Evolutionary conservation across 352 stramenopile species (phyloP).

Genomic region (Thalassiosira ordinaria): DNA sequence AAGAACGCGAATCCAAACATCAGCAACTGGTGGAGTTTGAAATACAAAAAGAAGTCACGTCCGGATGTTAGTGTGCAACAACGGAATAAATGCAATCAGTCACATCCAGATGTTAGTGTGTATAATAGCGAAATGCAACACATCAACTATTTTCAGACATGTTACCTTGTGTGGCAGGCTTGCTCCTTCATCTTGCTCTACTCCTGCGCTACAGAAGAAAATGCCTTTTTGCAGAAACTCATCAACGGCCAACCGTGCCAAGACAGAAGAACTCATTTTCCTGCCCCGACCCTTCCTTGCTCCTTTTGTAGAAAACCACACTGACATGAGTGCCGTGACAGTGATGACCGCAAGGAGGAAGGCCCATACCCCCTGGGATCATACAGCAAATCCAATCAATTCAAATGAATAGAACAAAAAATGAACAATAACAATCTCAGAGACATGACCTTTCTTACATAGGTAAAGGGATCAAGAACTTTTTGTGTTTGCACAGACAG

Average conservation of each 20-base stretch:
- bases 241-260: neutral
- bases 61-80: no score
- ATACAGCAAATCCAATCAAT: no score
- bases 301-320: neutral
- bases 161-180: neutral
- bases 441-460: neutral
- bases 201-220: slow-evolving; percentile 22
- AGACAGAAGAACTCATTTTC: neutral
- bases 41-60: no score
- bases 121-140: no score
- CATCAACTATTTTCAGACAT: neutral
- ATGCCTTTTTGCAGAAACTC: neutral
- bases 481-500: neutral
- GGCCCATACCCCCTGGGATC: neutral
- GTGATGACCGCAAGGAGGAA: neutral
- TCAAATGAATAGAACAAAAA: no score
- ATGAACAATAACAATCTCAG: no score
- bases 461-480: neutral
- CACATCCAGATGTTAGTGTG: no score
- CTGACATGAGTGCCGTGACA: neutral
- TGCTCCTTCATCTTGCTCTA: slow-evolving; percentile 2
- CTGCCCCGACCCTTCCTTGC: neutral
- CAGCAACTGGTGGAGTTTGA: neutral
- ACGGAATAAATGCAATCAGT: no score
- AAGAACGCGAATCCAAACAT: slow-evolving; percentile 26